Evolutionary conservation across 1,284 basidiomycete genomes (phyloP).

Genomic region (Leucoagaricus sp.): DNA sequence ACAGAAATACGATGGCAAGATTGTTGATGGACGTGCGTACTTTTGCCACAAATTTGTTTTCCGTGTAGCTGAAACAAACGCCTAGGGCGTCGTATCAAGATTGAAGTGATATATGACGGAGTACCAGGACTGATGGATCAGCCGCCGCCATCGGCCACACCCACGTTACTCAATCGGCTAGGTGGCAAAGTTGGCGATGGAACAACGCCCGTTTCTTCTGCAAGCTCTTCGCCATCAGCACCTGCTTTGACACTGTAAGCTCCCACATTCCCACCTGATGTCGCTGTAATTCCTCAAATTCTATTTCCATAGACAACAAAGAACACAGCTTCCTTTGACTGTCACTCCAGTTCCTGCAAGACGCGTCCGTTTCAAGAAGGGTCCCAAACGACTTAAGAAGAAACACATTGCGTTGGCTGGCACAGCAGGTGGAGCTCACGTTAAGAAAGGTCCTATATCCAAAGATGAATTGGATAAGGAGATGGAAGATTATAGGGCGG

Average conservation of each 20-base stretch:
- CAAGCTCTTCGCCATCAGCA: slow-evolving; percentile 6
- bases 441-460: slow-evolving; percentile 31
- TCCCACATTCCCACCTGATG: background rate
- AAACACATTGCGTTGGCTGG: background rate
- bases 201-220: background rate
- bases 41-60: background rate
- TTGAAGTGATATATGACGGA: slow-evolving; percentile 62
- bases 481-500: slow-evolving; percentile 70
- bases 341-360: slow-evolving; percentile 30
- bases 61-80: slow-evolving; percentile 43
- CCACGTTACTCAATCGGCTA: slow-evolving; percentile 32
- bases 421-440: background rate
- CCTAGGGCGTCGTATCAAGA: slow-evolving; percentile 47
- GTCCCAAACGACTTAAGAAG: slow-evolving; percentile 65
- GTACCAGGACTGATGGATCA: slow-evolving; percentile 18
- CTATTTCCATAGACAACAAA: slow-evolving; percentile 10
- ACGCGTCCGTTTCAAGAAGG: slow-evolving; percentile 54
- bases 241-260: slow-evolving; percentile 13
- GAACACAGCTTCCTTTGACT: slow-evolving; percentile 19
- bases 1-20: slow-evolving; percentile 69
- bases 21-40: slow-evolving; percentile 71
- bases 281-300: too few relatives aligned
- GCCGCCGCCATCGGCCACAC: slow-evolving; percentile 23
- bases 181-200: slow-evolving; percentile 20
- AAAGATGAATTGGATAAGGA: slow-evolving; percentile 63